phyloP scores from a whole-genome alignment of 306 rosid genomes.

The Sesbania bispinosa region DNA sequence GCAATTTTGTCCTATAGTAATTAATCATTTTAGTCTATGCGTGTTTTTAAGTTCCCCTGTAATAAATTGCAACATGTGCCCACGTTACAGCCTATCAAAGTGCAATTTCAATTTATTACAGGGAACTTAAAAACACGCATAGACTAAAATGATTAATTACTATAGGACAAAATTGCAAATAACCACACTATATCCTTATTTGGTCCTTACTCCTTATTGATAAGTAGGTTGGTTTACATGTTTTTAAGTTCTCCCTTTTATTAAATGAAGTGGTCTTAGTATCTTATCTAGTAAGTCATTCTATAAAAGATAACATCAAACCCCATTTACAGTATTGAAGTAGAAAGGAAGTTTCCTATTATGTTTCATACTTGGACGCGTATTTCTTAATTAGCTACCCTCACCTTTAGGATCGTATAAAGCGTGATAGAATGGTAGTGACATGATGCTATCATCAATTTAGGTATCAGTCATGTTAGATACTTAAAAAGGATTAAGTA shows the following conservation, averaged over 20 bases:
- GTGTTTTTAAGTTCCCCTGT: too few relatives aligned
- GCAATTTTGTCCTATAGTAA: too few relatives aligned
- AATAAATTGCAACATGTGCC: neutral
- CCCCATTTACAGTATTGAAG: neutral
- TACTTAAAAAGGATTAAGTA: neutral
- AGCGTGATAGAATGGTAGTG: neutral
- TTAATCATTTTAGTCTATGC: too few relatives aligned
- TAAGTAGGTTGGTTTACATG: neutral
- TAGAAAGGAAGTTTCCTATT: neutral
- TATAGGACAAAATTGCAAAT: neutral
- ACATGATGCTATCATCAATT: neutral
- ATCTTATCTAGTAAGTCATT: neutral
- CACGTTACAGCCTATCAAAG: neutral
- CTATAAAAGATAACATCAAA: neutral
- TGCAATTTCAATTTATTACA: too few relatives aligned
- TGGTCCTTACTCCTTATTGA: neutral
- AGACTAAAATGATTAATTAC: neutral
- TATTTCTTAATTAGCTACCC: neutral
- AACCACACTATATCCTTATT: neutral
- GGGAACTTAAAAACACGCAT: neutral
- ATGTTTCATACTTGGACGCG: neutral
- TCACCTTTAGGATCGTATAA: neutral
- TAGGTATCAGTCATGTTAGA: slow-evolving; percentile 13
- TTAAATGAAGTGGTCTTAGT: neutral
- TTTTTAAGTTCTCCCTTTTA: neutral